Evolutionary conservation across 768 basidiomycete genomes (phyloP).

Genomic region (Lyophyllum atratum): DNA sequence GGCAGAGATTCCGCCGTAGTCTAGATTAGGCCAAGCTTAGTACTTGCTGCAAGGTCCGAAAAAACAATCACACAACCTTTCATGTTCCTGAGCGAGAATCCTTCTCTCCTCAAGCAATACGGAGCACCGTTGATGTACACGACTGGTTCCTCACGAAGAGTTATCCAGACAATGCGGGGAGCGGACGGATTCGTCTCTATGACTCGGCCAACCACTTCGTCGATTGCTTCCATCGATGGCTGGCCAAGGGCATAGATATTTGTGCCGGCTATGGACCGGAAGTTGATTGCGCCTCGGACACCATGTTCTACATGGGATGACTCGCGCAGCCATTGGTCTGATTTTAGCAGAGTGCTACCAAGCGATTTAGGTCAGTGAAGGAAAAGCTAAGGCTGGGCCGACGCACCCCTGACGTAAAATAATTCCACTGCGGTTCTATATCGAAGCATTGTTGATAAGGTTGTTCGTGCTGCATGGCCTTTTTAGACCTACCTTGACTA

Average conservation of each 20-base stretch:
- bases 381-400: background rate
- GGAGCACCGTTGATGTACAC: constrained; percentile 92
- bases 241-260: constrained; percentile 93
- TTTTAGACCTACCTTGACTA: constrained; percentile 65
- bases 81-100: constrained; percentile 90
- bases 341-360: constrained; percentile 81
- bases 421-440: constrained; percentile 87
- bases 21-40: constrained; percentile 35
- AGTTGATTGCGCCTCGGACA: constrained; percentile 93
- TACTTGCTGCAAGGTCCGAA: background rate
- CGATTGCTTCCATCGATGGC: constrained; percentile 86
- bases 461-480: background rate
- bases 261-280: constrained; percentile 79
- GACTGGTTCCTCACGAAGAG: constrained; percentile 89
- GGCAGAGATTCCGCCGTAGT: constrained; percentile 94
- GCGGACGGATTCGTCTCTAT: constrained; percentile 60
- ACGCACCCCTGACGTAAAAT: constrained; percentile 85
- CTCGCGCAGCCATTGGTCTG: constrained; percentile 86
- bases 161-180: constrained; percentile 82
- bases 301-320: constrained; percentile 64
- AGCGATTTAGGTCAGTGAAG: background rate
- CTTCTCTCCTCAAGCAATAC: constrained; percentile 85
- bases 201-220: constrained; percentile 71
- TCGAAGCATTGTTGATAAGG: background rate
- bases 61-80: constrained; percentile 54